Evolutionary conservation across 345 rosid genomes (phyloP).

Genomic region (Dimocarpus longan): DNA sequence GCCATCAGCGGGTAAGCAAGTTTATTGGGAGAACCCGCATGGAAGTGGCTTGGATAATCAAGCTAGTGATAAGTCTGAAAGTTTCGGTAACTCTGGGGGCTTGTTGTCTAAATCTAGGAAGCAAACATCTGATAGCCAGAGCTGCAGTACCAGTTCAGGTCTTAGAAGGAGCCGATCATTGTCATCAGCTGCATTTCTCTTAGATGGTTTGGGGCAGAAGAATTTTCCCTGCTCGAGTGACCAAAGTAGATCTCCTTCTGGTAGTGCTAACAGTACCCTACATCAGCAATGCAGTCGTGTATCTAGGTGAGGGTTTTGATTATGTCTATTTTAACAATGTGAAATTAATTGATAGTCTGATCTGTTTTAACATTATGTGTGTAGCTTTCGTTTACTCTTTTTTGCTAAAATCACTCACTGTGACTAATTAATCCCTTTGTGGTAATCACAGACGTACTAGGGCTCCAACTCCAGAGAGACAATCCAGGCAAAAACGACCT

Average conservation of each 20-base stretch:
- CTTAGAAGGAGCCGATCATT: slow-evolving; percentile 86
- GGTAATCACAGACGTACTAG: slow-evolving; percentile 36
- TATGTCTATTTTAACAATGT: background rate
- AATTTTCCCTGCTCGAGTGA: slow-evolving; percentile 40
- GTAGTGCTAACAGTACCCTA: slow-evolving; percentile 25
- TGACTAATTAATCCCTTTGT: slow-evolving; percentile 18
- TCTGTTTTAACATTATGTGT: background rate
- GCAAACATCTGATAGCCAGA: slow-evolving; percentile 48
- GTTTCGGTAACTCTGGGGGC: slow-evolving; percentile 39
- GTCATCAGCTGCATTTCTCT: slow-evolving; percentile 70
- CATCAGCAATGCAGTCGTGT: slow-evolving; percentile 43
- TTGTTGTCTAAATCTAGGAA: slow-evolving; percentile 49
- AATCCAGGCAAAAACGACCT: slow-evolving; percentile 48
- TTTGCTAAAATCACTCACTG: background rate
- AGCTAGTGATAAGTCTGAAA: slow-evolving; percentile 37
- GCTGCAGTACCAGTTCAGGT: slow-evolving; percentile 38
- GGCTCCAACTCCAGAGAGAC: slow-evolving; percentile 57
- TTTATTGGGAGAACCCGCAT: slow-evolving; percentile 38
- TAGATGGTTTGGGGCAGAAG: slow-evolving; percentile 45
- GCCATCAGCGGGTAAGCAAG: slow-evolving; percentile 49
- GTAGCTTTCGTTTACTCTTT: slow-evolving; percentile 8
- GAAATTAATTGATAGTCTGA: slow-evolving; percentile 11
- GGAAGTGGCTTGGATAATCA: slow-evolving; percentile 41
- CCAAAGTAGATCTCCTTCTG: slow-evolving; percentile 45
- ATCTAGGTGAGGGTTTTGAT: slow-evolving; percentile 48